Conservation (phyloP, 2,329 filamentous ascomycete species). For the Aspergillus thermomutatus region DNA sequence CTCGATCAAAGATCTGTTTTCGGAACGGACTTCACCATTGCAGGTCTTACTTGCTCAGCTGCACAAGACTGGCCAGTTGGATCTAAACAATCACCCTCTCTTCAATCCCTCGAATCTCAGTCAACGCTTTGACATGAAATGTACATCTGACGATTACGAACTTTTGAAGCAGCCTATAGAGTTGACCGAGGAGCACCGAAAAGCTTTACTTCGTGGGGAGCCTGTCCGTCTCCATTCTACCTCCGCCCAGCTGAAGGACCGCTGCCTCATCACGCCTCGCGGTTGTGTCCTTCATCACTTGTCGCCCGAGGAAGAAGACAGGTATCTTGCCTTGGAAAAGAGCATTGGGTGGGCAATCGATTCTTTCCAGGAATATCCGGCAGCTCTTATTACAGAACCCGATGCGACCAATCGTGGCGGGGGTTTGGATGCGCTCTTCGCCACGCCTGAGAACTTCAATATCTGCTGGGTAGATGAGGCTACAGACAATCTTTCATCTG, state of each 20-base stretch:
- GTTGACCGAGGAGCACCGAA: conserved; percentile 42
- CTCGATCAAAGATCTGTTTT: conserved; percentile 39
- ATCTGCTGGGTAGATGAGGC: conserved; percentile 44
- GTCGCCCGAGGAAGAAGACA: conserved; percentile 44
- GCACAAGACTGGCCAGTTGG: conserved; percentile 34
- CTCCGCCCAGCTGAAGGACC: conserved; percentile 36
- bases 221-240: conserved; percentile 38
- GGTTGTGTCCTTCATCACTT: conserved; percentile 45
- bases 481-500: conserved; percentile 23
- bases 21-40: conserved; percentile 38
- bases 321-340: conserved; percentile 44
- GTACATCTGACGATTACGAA: conserved; percentile 38
- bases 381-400: conserved; percentile 33
- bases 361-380: conserved; percentile 38
- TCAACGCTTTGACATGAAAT: conserved; percentile 43
- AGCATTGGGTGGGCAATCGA: conserved; percentile 28
- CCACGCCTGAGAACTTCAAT: conserved; percentile 44
- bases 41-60: conserved; percentile 38
- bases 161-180: conserved; percentile 37
- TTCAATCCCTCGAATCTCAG: conserved; percentile 41
- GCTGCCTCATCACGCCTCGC: conserved; percentile 44
- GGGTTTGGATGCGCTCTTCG: conserved; percentile 44
- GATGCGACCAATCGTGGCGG: conserved; percentile 44
- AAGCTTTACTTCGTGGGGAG: conserved; percentile 39
- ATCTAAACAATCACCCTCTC: conserved; percentile 37